phyloP scores from a whole-genome alignment of 2,329 filamentous ascomycete species.

The Leptoxyphium fumago region DNA sequence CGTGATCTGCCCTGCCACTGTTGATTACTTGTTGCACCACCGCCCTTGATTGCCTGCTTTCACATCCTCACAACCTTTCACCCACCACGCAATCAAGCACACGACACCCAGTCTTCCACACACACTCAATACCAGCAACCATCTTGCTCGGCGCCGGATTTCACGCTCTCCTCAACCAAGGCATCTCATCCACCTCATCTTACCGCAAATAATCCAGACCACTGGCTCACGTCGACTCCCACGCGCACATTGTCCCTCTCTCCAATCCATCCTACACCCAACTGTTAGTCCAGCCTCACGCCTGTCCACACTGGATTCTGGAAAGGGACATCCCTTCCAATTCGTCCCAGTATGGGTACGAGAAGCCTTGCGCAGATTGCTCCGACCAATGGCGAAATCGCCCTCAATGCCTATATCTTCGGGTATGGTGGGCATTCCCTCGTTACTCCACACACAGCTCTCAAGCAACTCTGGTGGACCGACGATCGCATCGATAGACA shows the following conservation, averaged over 20 bases:
- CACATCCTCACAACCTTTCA: too few species aligned
- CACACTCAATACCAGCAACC: background rate
- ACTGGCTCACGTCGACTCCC: background rate
- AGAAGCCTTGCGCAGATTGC: constrained; percentile 20
- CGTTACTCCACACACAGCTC: constrained; percentile 32
- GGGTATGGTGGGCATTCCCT: constrained; percentile 36
- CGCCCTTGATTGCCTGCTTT: background rate
- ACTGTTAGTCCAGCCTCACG: too few species aligned
- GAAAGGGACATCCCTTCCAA: too few species aligned
- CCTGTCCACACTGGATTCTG: too few species aligned
- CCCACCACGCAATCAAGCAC: background rate
- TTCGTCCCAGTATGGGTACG: constrained; percentile 15
- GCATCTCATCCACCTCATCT: background rate
- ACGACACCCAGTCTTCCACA: background rate
- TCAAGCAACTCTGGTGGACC: constrained; percentile 55
- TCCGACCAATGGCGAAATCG: constrained; percentile 23
- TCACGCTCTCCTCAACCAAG: too few species aligned
- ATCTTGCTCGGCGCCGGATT: too few species aligned
- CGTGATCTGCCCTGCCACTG: background rate
- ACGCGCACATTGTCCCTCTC: too few species aligned
- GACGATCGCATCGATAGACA: constrained; percentile 52
- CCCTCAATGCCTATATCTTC: constrained; percentile 36
- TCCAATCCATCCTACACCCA: too few species aligned
- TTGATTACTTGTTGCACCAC: background rate
- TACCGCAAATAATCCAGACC: background rate